phyloP scores from a whole-genome alignment of 192 early-diverging fungal genomes.

The Coemansia biformis region DNA sequence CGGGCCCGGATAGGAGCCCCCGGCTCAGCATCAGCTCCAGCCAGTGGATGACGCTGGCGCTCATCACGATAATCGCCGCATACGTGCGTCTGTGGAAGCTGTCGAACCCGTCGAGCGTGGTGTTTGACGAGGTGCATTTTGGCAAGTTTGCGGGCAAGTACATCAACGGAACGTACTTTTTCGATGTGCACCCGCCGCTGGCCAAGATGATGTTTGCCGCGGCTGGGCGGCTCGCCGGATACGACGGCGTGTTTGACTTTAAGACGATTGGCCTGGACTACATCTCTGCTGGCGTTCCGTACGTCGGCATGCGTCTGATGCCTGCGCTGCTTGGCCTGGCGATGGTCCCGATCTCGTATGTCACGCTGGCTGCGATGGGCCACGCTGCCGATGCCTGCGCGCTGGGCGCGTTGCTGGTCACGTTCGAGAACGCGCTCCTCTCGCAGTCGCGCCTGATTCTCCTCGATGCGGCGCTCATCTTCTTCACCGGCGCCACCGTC shows the following conservation, averaged over 20 bases:
- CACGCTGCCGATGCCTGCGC: slow-evolving; percentile 67
- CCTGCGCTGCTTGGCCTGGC: slow-evolving; percentile 73
- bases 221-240: slow-evolving; percentile 73
- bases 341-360: slow-evolving; percentile 75
- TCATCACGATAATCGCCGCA: slow-evolving; percentile 39
- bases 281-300: slow-evolving; percentile 80
- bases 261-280: slow-evolving; percentile 93
- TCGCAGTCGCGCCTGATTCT: slow-evolving; percentile 89
- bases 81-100: slow-evolving; percentile 49
- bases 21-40: slow-evolving; percentile 31
- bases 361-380: slow-evolving; percentile 77
- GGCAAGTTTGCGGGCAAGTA: slow-evolving; percentile 94
- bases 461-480: slow-evolving; percentile 79
- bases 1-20: neutral
- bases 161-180: slow-evolving; percentile 78
- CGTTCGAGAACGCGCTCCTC: slow-evolving; percentile 85
- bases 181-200: slow-evolving; percentile 95
- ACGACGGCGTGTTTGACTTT: slow-evolving; percentile 89
- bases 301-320: slow-evolving; percentile 75
- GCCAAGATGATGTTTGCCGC: slow-evolving; percentile 86
- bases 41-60: slow-evolving; percentile 47
- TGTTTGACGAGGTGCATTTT: slow-evolving; percentile 98
- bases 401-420: slow-evolving; percentile 72
- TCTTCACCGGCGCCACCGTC: slow-evolving; percentile 55
- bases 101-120: slow-evolving; percentile 40